phyloP scores from a whole-genome alignment of 1,284 basidiomycete genomes.

The Acaromyces ingoldii region DNA sequence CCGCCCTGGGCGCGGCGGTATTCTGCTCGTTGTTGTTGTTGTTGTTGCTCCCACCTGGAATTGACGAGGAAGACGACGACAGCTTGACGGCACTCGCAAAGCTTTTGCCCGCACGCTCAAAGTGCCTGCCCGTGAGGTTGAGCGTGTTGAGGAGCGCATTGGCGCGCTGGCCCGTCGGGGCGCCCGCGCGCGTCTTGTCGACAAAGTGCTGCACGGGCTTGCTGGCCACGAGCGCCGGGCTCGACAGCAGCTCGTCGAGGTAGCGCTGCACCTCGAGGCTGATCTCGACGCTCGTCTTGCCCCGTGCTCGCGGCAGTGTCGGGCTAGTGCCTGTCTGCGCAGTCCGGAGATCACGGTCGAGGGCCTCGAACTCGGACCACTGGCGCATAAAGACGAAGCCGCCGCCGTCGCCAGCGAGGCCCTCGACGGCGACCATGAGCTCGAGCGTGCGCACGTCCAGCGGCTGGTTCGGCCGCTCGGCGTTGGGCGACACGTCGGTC shows the following conservation, averaged over 20 bases:
- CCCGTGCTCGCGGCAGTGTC: constrained; percentile 26
- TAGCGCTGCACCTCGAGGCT: constrained; percentile 33
- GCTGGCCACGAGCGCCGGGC: constrained; percentile 11
- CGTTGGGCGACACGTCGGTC: constrained; percentile 39
- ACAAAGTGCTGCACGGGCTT: constrained; percentile 33
- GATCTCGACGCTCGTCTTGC: constrained; percentile 22
- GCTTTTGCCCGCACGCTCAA: no score
- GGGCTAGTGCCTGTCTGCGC: no score
- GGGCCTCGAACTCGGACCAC: constrained; percentile 44
- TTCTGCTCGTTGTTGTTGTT: not conserved
- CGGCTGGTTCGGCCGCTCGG: constrained; percentile 18
- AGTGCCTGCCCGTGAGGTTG: no score
- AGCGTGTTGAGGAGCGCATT: constrained; percentile 16
- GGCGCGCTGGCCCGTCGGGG: no score
- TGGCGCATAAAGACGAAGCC: constrained; percentile 43
- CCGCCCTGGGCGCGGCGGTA: no score
- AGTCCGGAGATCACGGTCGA: constrained; percentile 30
- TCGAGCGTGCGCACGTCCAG: constrained; percentile 36
- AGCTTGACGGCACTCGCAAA: no score
- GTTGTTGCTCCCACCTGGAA: no score
- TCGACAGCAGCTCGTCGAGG: constrained; percentile 25
- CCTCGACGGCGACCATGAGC: constrained; percentile 45
- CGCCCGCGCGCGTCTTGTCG: constrained; percentile 39
- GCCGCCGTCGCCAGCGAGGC: constrained; percentile 16
- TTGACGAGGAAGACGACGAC: no score